Base-by-base conservation (phyloP, 2,329 filamentous ascomycete genomes). In the Helicocarpus griseus region DNA sequence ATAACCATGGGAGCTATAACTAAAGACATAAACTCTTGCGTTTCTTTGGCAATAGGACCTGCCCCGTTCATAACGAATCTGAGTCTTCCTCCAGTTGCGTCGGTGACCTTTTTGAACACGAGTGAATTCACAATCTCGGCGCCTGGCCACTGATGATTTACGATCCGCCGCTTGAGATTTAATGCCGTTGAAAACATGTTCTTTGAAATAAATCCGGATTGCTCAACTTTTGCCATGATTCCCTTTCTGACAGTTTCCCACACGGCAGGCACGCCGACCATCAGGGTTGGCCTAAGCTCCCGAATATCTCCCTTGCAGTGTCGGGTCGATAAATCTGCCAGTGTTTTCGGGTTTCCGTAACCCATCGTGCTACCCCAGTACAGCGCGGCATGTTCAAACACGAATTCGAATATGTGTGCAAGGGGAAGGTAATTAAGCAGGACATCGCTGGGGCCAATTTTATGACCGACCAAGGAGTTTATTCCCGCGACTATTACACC, bases 161-260 rank as follows among this genome's bases (percentile, higher is more conserved):
- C 72, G 54, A 84, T 70, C 67, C 81, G 80, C 60, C 70, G 72
- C 70, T 84, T 84, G 44, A 78, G 74, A 35, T 76, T 71, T 67
- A 81, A 71, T n/a, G 78, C 80, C 46, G 76, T 78, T 81, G 81
- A 84, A 77, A 98, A 98, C 56, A 96, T 70, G 61, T 84, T 83
- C 69, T 77, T 83, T 52, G 84, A 78, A 38, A 96, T 53, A 17
- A 77, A 69, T 61, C 82, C 83, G 55, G 85, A 79, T 51, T 78
- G 73, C 63, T 86, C 84, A 53, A 97, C 83, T 69, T 89, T 88
- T 61, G 75, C 71, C 57, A 90, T 75, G 61, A 98, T 86, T 50
- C 91, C 91, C 77, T 97, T 98, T 76, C 89, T 90, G 63, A 98
- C 85, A 1, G 88, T 90, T 72, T 98, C 91, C 89, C 91, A 98